Base-by-base conservation (phyloP, 2,329 filamentous ascomycete genomes). In the Corynespora cassiicola region DNA sequence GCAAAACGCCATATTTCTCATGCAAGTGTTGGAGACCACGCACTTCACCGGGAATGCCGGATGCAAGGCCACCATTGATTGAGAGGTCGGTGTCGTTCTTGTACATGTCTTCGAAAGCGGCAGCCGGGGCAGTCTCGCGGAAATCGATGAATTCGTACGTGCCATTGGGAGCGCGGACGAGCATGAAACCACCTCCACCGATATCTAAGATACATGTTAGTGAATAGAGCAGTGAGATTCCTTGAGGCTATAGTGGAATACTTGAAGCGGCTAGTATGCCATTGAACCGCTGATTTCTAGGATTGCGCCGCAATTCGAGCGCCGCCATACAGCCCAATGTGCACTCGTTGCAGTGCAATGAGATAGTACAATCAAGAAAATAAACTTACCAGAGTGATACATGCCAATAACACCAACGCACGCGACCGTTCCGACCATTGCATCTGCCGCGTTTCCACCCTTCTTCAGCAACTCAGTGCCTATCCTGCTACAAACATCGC, bases 101-200 rank as follows among this genome's bases (percentile, higher is more conserved):
- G 66, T 86, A 97, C 92, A 97, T 97, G 57, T 95, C 82, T 66
- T 90, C 77, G 50, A 78, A 84, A 0, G 90, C 88, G 0, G 88
- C 87, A 0, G 85, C 87, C 1, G 92, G 92, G 0, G 92, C 92
- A 0, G 86, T 83, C 66, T 97, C 92, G 30, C 92, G 79, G 61
- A 95, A 97, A 69, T 97, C 92, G 52, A 97, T 84, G 42, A 85
- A 85, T 61, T 95, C 90, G 61, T 91, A 95, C 12, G 75, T 75
- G n/a, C 90, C 90, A 42, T 88, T 75, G 11, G 81, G 72, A 21
- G 82, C 77, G 31, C 88, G 84, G 5, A 96, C 81, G 5, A 96
- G 76, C 78, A 90, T 87, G 70, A 97, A 97, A 2, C 92, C 92
- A 25, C 92, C 92, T 6, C 92, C 92, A 14, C 88, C 91, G 42